Percentiles rank a stretch among this genome's conserved stretches.
Conservation (phyloP, 2,329 filamentous ascomycete genomes). For the Zasmidium angulare region DNA sequence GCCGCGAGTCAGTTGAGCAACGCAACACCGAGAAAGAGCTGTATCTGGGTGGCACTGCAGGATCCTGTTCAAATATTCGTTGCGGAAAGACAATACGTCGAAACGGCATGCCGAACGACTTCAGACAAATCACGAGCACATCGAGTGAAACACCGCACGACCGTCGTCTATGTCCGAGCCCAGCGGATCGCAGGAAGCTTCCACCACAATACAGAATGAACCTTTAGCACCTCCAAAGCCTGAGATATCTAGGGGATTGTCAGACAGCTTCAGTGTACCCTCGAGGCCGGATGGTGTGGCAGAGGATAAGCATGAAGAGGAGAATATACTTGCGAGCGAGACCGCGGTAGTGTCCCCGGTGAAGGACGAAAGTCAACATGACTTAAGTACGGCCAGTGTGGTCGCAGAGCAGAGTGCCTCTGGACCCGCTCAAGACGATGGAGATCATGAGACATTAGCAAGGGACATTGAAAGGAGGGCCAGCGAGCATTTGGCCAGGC, state of each 20-base stretch:
- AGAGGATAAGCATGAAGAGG: constrained; percentile 6
- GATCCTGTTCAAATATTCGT: no score
- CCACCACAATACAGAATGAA: constrained; percentile 16
- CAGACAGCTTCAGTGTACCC: constrained; percentile 15
- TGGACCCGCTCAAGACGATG: neutral
- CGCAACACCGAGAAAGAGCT: neutral
- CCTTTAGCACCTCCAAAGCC: constrained; percentile 15
- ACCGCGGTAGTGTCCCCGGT: constrained; percentile 6
- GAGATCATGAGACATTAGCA: constrained; percentile 13
- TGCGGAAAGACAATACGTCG: neutral
- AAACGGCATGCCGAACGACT: constrained; percentile 7
- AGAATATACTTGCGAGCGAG: constrained; percentile 1
- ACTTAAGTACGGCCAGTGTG: neutral
- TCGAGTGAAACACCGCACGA: neutral
- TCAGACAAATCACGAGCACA: neutral
- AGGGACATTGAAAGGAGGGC: constrained; percentile 30
- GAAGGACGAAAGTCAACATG: neutral
- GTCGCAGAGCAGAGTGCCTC: neutral
- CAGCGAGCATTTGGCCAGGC: constrained; percentile 31
- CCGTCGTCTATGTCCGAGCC: constrained; percentile 30
- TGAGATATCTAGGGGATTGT: constrained; percentile 13
- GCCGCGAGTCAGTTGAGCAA: neutral
- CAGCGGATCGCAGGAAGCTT: constrained; percentile 17
- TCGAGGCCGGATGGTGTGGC: neutral
- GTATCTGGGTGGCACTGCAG: neutral